Base-by-base conservation (phyloP, 345 rosid species). In the Salix koriyanagi region DNA sequence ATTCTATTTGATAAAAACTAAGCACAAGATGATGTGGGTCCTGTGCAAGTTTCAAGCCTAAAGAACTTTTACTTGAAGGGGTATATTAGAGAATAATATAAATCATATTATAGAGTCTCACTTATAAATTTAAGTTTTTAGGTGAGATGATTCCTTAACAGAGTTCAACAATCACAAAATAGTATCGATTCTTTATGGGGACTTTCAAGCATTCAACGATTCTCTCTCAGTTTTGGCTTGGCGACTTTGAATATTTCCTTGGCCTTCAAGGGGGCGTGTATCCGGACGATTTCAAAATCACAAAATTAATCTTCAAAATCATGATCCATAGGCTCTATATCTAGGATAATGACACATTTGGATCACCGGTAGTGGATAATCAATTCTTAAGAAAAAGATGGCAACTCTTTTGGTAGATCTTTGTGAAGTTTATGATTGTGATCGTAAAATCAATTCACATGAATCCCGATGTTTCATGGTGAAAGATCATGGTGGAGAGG, bases 251-350 rank as follows among this genome's bases (percentile, higher is more conserved):
- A 34, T 28, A 8, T 75, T 83, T 66, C 68, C 72, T 75, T 48
- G 67, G 62, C 77, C 74, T 79, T 82, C 84, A 73, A 79, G 83
- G 91, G 88, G 84, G 85, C 80, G 76, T 88, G 94, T 56, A 91
- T 76, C 85, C 79, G 67, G 89, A 80, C 85, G 71, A 19, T 65
- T 83, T 80, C 86, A 80, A 81, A 66, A 75, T 58, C 76, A 78
- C 75, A 62, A 41, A 4, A 56, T 69, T 67, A 25, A 58, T 23
- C 26, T 68, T 25, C 8, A 25, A 52, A 46, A 11, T 6, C 34
- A 32, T 7, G 71, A 61, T 70, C 21, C 54, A 65, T 65, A 16
- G 36, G 46, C 69, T 26, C 16, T 36, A 46, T 13, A 11, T n/a
- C 28, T 71, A 42, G 70, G 73, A 58, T n/a, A 74, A 58, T 54